Percentiles rank a stretch among this genome's conserved stretches.
Evolutionary conservation across 768 basidiomycete genomes (phyloP).

Genomic region (Boletus speciosus): DNA sequence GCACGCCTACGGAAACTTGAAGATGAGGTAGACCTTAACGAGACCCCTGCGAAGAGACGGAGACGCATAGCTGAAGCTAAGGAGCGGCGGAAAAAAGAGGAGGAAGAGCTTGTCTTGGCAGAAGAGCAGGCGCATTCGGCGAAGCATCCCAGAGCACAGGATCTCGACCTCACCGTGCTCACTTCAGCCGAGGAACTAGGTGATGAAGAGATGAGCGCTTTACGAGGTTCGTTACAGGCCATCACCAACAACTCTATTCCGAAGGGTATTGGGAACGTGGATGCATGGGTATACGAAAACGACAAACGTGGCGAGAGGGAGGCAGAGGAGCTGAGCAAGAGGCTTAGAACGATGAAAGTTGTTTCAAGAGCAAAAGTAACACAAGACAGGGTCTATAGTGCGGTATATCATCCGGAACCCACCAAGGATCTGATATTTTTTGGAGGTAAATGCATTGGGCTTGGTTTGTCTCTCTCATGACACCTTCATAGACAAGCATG

Average conservation of each 20-base stretch:
- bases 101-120: conserved; percentile 56
- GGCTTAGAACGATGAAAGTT: conserved; percentile 55
- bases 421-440: conserved; percentile 85
- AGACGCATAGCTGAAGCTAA: conserved; percentile 65
- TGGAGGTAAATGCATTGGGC: conserved; percentile 48
- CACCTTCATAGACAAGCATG: conserved; percentile 68
- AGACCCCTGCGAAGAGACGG: conserved; percentile 59
- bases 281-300: conserved; percentile 49
- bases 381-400: conserved; percentile 68
- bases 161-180: conserved; percentile 57
- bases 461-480: not conserved
- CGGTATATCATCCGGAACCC: conserved; percentile 76
- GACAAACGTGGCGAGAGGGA: conserved; percentile 46
- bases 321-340: conserved; percentile 52
- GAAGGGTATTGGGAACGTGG: conserved; percentile 41
- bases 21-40: conserved; percentile 52
- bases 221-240: conserved; percentile 45
- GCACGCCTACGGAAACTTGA: conserved; percentile 47
- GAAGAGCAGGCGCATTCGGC: conserved; percentile 62
- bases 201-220: conserved; percentile 41
- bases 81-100: conserved; percentile 54
- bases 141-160: conserved; percentile 64
- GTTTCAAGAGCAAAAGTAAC: conserved; percentile 80
- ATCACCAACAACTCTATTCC: conserved; percentile 37
- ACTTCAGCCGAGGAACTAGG: conserved; percentile 45